A percentile compares a stretch with the other conserved stretches of the same genome.
phyloP scores from a whole-genome alignment of 148 eudicot species.

The Agrostemma githago region DNA sequence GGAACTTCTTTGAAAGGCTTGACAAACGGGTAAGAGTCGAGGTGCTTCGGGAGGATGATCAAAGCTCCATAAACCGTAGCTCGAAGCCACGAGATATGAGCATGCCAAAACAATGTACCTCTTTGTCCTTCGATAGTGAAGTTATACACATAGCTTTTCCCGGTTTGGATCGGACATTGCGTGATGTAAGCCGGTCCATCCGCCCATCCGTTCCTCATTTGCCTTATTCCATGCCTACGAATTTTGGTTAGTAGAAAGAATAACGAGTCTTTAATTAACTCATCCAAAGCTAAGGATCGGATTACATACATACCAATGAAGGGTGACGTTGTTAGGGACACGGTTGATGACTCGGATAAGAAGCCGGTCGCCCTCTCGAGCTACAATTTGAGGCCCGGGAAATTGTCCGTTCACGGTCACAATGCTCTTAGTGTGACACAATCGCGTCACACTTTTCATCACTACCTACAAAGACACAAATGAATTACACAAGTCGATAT shows the following conservation, averaged over 20 bases:
- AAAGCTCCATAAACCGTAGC: slow-evolving; percentile 13
- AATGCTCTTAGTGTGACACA: slow-evolving; percentile 28
- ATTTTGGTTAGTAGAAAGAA: neutral
- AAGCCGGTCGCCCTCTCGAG: slow-evolving; percentile 30
- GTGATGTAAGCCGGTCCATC: slow-evolving; percentile 17
- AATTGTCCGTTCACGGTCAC: slow-evolving; percentile 30
- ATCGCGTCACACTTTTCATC: slow-evolving; percentile 24
- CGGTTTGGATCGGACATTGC: slow-evolving; percentile 17
- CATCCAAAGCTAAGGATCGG: no score
- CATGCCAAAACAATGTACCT: slow-evolving; percentile 19
- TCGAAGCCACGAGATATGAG: slow-evolving; percentile 17
- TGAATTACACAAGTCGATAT: neutral
- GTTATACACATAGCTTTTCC: slow-evolving; percentile 8
- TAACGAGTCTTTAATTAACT: neutral
- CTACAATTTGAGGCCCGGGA: slow-evolving; percentile 32
- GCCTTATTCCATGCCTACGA: slow-evolving; percentile 21
- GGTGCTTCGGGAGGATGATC: slow-evolving; percentile 5
- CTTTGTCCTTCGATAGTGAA: slow-evolving; percentile 14
- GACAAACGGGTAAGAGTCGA: neutral
- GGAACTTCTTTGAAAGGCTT: slow-evolving; percentile 17
- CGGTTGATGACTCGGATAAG: slow-evolving; percentile 21
- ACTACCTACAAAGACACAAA: slow-evolving; percentile 11
- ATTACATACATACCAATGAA: slow-evolving; percentile 11
- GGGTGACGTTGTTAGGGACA: slow-evolving; percentile 5
- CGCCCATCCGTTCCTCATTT: slow-evolving; percentile 11